Evolutionary conservation across 495 filamentous ascomycete species (phyloP), one percentile per base, ranked within the genome.

Genomic region (Massariosphaeria phaeospora): DNA sequence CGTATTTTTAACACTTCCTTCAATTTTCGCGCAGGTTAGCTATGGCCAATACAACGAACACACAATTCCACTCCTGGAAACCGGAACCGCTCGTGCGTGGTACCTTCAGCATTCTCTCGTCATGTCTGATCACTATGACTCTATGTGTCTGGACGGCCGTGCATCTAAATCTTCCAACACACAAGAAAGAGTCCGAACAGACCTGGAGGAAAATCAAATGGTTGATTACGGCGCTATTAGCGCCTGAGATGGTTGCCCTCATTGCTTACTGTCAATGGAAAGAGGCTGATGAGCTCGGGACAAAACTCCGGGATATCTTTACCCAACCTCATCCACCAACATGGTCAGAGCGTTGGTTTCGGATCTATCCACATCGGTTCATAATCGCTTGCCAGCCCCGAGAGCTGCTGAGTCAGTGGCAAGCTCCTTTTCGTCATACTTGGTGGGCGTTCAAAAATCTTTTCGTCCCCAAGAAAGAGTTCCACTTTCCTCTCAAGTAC

Each of bases 81-180:
- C 26, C 44, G 6, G 26, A 33, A 15, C 44, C 44, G 3, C 15
- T 12, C 10, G 9, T 8, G 27, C 23, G 44, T 3, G 44, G 44
- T 12, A 31, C 44, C 4, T 30, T 47, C n/a, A 33, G 26, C 44
- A 47, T 47, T 12, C 33, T 47, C 9, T 47, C 44, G 24, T 12
- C 26, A 29, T 47, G 44, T 31, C 24, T 47, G 5, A 33, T 47
- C 23, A 47, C 44, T 13, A 15, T 47, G 24, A 10, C 24, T 3
- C 17, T 47, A 18, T 47, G 44, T 26, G 44, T 33, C 7, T 47
- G 26, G 24, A 47, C 44, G 7, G 13, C 24, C 18, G n/a, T 47
- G 3, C 44, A 47, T 17, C 18, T 47, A 18, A 47, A 47, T 18
- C 10, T 52, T 31, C 48, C 48, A 7, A 23, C 40, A 29, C 13